phyloP scores from a whole-genome alignment of 2,329 filamentous ascomycete species.

The Arthrobotrys sphaeroides region DNA sequence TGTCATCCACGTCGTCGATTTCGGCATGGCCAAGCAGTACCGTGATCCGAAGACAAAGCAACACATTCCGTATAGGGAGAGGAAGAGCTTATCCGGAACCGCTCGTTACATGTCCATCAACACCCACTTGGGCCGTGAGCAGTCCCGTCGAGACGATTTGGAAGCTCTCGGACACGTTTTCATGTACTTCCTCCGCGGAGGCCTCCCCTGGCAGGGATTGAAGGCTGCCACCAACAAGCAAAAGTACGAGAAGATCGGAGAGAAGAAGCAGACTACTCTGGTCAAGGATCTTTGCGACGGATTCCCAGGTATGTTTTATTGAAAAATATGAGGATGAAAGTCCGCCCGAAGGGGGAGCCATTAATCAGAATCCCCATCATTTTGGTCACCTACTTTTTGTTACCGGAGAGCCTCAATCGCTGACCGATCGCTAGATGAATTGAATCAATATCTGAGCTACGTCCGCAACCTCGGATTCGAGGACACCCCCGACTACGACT shows the following conservation, averaged over 20 bases:
- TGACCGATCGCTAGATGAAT: constrained; percentile 72
- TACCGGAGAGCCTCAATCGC: background rate
- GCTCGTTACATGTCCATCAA: constrained; percentile 99
- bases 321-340: background rate
- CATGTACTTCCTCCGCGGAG: constrained; percentile 78
- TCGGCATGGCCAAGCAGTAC: constrained; percentile 99
- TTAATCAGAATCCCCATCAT: constrained; percentile 55
- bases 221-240: constrained; percentile 86
- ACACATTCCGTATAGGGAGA: constrained; percentile 95
- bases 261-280: constrained; percentile 98
- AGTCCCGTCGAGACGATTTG: constrained; percentile 93
- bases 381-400: background rate
- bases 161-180: constrained; percentile 83
- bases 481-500: constrained; percentile 98
- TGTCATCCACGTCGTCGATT: constrained; percentile 98
- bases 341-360: background rate
- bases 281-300: constrained; percentile 97
- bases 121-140: constrained; percentile 94
- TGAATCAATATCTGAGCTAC: constrained; percentile 96
- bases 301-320: constrained; percentile 73
- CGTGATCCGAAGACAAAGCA: constrained; percentile 98
- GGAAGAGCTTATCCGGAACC: constrained; percentile 95
- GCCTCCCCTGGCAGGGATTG: constrained; percentile 76
- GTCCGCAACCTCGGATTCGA: constrained; percentile 98
- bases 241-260: constrained; percentile 99